phyloP scores from a whole-genome alignment of 2,329 filamentous ascomycete genomes.

The Fusarium tuaranense region DNA sequence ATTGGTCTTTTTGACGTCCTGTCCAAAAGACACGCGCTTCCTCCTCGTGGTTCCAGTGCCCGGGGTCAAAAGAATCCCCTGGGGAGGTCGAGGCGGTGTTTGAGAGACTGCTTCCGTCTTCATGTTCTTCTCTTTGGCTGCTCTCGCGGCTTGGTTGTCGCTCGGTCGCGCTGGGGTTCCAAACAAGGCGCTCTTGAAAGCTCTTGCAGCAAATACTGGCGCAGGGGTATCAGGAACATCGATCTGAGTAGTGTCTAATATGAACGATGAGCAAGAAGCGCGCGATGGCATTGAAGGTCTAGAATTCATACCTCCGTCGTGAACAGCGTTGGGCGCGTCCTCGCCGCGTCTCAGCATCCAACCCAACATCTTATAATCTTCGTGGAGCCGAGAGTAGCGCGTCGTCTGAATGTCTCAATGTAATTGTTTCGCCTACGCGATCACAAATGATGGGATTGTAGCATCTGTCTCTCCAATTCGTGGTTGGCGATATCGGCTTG shows the following conservation, averaged over 20 bases:
- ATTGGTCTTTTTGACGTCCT: conserved; percentile 62
- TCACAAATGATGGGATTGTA: conserved; percentile 15
- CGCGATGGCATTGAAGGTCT: neutral
- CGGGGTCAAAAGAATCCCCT: conserved; percentile 73
- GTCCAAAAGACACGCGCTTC: conserved; percentile 75
- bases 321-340: conserved; percentile 50
- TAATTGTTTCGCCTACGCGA: conserved; percentile 24
- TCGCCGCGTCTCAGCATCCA: conserved; percentile 67
- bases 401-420: conserved; percentile 7
- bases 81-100: conserved; percentile 60
- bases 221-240: conserved; percentile 74
- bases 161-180: conserved; percentile 63
- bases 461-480: conserved; percentile 26
- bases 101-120: conserved; percentile 46
- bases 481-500: conserved; percentile 14
- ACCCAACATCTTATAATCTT: conserved; percentile 61
- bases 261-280: neutral
- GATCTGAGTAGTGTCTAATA: conserved; percentile 57
- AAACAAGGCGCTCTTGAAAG: conserved; percentile 73
- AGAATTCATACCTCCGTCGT: conserved; percentile 46
- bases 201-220: conserved; percentile 74
- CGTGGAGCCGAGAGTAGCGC: neutral
- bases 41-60: conserved; percentile 70
- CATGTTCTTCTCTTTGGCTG: conserved; percentile 38
- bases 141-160: conserved; percentile 46